Conservation (phyloP, 352 stramenopile genomes). For the Paralagenidium karlingii region DNA sequence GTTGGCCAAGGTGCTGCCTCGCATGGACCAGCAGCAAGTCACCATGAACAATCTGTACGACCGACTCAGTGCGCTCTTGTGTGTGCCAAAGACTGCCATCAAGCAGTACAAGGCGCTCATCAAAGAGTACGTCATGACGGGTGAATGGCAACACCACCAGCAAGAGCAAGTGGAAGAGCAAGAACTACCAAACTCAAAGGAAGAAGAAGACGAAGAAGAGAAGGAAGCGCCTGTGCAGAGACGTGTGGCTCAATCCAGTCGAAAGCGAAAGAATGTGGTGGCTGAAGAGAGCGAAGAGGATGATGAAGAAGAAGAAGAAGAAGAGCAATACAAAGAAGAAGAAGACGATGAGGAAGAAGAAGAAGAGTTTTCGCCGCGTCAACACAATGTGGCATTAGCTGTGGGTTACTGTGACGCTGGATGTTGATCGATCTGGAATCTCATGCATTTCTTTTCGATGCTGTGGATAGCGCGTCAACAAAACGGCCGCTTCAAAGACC, state of each 20-base stretch:
- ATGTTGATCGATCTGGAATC: too few species aligned
- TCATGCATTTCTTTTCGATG: too few species aligned
- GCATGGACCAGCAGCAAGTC: conserved; percentile 32
- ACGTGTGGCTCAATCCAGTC: not conserved
- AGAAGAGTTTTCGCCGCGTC: conserved; percentile 9
- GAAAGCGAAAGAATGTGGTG: conserved; percentile 16
- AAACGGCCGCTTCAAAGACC: not conserved
- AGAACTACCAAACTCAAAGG: conserved; percentile 1
- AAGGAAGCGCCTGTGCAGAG: conserved; percentile 9
- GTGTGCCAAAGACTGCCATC: conserved; percentile 23
- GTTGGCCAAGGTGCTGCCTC: conserved; percentile 36
- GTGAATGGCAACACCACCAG: conserved; percentile 2
- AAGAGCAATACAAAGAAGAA: conserved; percentile 9
- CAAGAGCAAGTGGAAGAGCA: conserved; percentile 7
- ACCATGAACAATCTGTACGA: conserved; percentile 36
- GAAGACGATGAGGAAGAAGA: conserved; percentile 6
- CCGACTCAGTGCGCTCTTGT: conserved; percentile 30
- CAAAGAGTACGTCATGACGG: conserved; percentile 20
- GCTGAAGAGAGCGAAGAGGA: conserved; percentile 34
- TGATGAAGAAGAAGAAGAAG: conserved; percentile 1
- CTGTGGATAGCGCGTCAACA: too few species aligned
- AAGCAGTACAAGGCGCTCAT: conserved; percentile 35
- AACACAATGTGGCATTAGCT: too few species aligned
- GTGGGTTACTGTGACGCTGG: too few species aligned
- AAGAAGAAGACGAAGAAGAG: conserved; percentile 14